phyloP scores from a whole-genome alignment of 306 rosid genomes.

The Trifolium dubium region DNA sequence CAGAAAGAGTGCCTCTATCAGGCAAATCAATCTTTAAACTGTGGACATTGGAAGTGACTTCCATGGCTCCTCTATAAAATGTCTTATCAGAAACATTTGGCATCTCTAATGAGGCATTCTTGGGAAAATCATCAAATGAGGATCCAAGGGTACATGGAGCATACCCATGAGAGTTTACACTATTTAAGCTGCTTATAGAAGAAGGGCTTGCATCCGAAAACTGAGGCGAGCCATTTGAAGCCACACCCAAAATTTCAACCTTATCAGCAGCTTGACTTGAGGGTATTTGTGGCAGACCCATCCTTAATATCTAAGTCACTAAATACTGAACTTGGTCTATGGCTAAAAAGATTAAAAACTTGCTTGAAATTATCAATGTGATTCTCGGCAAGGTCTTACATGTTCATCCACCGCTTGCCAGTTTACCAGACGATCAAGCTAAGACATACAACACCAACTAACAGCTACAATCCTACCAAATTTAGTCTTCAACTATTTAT shows the following conservation, averaged over 20 bases:
- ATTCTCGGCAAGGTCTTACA: constrained; percentile 27
- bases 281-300: constrained; percentile 95
- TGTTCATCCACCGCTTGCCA: constrained; percentile 34
- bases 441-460: constrained; percentile 30
- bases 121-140: constrained; percentile 55
- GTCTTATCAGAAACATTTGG: constrained; percentile 54
- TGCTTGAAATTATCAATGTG: constrained; percentile 34
- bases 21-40: constrained; percentile 60
- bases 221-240: constrained; percentile 61
- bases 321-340: constrained; percentile 32
- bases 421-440: constrained; percentile 36
- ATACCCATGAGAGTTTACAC: constrained; percentile 46
- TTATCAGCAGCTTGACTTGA: constrained; percentile 61
- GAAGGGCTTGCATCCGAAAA: constrained; percentile 63
- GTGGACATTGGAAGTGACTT: constrained; percentile 71
- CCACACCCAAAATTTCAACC: constrained; percentile 49
- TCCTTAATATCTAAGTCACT: constrained; percentile 37
- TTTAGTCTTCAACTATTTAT: constrained; percentile 19
- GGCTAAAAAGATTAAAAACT: constrained; percentile 28
- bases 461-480: constrained; percentile 18
- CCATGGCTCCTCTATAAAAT: constrained; percentile 57
- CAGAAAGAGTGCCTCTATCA: constrained; percentile 48
- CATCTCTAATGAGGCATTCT: constrained; percentile 55
- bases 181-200: constrained; percentile 53
- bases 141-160: constrained; percentile 54